A percentile compares a stretch with the other conserved stretches of the same genome.
These are phyloP conservation scores for Senna siamea DNA, from an alignment of 306 rosid genomes.

Conservation along the genomic window DNA sequence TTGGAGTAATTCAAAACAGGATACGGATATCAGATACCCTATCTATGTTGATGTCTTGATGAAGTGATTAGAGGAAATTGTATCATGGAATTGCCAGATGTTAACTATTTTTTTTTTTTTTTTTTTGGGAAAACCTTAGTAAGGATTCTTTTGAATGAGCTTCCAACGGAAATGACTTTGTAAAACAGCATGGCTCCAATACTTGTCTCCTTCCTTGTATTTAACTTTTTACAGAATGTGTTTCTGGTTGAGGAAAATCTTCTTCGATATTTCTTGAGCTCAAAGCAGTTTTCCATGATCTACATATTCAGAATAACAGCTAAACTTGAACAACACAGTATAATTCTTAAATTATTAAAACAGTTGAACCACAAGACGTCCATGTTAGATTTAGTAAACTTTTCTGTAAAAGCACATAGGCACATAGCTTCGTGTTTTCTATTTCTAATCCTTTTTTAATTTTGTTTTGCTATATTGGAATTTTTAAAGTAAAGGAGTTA, in stretches of 20 bases:
- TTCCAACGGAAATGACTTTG: slow-evolving; percentile 6
- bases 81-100: background rate
- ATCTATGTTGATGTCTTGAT: background rate
- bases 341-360: background rate
- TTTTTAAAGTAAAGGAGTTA: background rate
- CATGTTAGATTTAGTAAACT: background rate
- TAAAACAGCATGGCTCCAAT: slow-evolving; percentile 12
- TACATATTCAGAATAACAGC: background rate
- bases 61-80: slow-evolving; percentile 18
- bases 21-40: background rate
- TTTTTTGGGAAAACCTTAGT: background rate
- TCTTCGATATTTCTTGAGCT: background rate
- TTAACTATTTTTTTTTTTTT: background rate
- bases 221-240: slow-evolving; percentile 2
- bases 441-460: background rate
- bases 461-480: background rate
- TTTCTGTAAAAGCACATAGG: background rate
- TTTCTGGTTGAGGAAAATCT: slow-evolving; percentile 9
- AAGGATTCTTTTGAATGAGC: background rate
- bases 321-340: background rate
- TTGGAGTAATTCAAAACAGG: slow-evolving; percentile 22
- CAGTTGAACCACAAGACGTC: background rate
- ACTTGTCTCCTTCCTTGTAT: slow-evolving; percentile 5
- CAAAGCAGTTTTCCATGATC: background rate
- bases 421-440: background rate